phyloP scores from a whole-genome alignment of 345 rosid species.

The Eucalyptus curtisii region DNA sequence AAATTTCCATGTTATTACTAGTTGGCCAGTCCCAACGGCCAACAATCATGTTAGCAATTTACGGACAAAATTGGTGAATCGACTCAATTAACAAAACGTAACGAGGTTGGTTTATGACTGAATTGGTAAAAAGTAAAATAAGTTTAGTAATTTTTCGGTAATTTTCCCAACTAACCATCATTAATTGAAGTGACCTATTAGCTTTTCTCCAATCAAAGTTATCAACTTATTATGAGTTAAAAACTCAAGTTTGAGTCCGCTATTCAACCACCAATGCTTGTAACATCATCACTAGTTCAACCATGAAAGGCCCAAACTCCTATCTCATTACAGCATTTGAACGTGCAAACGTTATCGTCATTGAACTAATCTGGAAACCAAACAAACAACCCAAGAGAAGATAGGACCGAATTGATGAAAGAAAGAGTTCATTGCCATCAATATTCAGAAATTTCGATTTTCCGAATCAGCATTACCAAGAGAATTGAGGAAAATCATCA shows the following conservation, averaged over 20 bases:
- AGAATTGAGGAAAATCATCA: not conserved
- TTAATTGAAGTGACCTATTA: not conserved
- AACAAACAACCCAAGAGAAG: not conserved
- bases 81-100: no score
- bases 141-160: not conserved
- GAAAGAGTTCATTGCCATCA: not conserved
- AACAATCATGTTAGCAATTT: rapidly evolving
- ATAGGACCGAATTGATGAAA: not conserved
- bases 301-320: not conserved
- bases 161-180: not conserved
- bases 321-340: not conserved
- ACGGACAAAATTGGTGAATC: rapidly evolving
- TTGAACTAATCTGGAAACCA: not conserved
- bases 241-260: not conserved
- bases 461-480: not conserved
- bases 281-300: not conserved
- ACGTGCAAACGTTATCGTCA: not conserved
- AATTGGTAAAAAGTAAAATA: no score
- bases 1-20: rapidly evolving
- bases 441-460: not conserved
- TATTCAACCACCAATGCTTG: not conserved
- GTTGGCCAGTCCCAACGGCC: rapidly evolving
- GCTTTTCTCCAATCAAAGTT: not conserved
- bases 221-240: not conserved
- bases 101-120: no score